Evolutionary conservation across 768 basidiomycete genomes (phyloP).

Genomic region (Leccinum subtestaceum): DNA sequence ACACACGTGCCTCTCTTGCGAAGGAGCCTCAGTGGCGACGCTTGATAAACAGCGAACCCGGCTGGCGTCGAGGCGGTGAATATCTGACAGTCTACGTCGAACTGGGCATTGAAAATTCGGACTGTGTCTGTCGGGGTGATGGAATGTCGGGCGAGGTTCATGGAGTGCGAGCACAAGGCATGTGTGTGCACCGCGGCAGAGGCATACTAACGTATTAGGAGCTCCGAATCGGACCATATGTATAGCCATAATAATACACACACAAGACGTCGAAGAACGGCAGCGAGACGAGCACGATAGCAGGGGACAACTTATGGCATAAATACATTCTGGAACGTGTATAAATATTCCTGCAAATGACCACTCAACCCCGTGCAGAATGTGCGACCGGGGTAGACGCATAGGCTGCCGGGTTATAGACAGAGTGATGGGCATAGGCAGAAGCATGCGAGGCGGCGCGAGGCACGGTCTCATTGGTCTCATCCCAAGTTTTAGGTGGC

Average conservation of each 20-base stretch:
- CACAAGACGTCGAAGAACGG: conserved; percentile 20
- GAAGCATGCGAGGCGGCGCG: conserved; percentile 24
- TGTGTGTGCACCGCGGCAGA: conserved; percentile 9
- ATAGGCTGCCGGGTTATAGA: conserved; percentile 29
- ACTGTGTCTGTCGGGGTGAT: conserved; percentile 76
- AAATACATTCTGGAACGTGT: conserved; percentile 21
- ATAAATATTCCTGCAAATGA: conserved; percentile 21
- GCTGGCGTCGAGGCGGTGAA: conserved; percentile 78
- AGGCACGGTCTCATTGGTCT: conserved; percentile 41
- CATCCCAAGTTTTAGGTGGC: conserved; percentile 75
- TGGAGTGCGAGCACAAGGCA: conserved; percentile 36
- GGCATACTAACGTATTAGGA: conserved; percentile 22
- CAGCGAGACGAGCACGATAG: conserved; percentile 18
- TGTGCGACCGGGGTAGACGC: conserved; percentile 27
- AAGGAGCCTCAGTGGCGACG: conserved; percentile 72
- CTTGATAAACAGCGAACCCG: conserved; percentile 80
- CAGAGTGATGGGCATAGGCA: conserved; percentile 25
- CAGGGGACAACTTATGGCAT: conserved; percentile 18
- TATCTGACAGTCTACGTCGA: conserved; percentile 77
- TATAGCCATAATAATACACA: conserved; percentile 18
- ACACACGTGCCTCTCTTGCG: conserved; percentile 71
- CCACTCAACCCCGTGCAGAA: conserved; percentile 27
- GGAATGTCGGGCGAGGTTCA: conserved; percentile 86
- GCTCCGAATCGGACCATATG: conserved; percentile 12
- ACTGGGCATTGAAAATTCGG: conserved; percentile 72